These are phyloP conservation scores for Thielaviopsis populi DNA, from an alignment of 2,329 filamentous ascomycete species.

Conservation along the genomic window DNA sequence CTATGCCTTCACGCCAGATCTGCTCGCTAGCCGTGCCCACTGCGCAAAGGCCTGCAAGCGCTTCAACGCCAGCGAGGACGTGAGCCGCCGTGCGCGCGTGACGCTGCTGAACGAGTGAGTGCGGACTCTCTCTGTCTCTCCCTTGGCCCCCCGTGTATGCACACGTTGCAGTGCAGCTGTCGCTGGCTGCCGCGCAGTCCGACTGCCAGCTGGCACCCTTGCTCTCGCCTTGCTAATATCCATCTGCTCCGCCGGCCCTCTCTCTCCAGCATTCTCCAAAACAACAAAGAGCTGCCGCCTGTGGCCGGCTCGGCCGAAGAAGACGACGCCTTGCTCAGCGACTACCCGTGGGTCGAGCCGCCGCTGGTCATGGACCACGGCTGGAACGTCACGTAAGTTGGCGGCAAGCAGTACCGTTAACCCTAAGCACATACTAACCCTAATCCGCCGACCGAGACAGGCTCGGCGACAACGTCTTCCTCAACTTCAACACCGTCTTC, in stretches of 20 bases:
- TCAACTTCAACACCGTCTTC: slow-evolving; percentile 61
- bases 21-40: slow-evolving; percentile 46
- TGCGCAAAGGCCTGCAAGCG: slow-evolving; percentile 45
- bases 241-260: too few relatives aligned
- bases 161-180: too few relatives aligned
- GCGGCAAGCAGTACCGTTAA: not conserved
- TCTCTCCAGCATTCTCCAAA: slow-evolving; percentile 37
- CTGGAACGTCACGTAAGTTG: slow-evolving; percentile 45
- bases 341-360: slow-evolving; percentile 53
- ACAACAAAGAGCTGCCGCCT: slow-evolving; percentile 49
- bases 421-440: not conserved
- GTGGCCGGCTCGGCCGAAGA: slow-evolving; percentile 30
- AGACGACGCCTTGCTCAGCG: slow-evolving; percentile 48
- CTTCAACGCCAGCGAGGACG: slow-evolving; percentile 48
- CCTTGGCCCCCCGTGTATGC: too few relatives aligned
- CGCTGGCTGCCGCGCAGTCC: not conserved
- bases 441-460: slow-evolving; percentile 21
- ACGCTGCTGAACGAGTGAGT: slow-evolving; percentile 59
- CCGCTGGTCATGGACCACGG: slow-evolving; percentile 67
- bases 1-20: slow-evolving; percentile 54
- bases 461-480: slow-evolving; percentile 54
- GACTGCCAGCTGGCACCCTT: not conserved
- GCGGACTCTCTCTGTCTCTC: not conserved
- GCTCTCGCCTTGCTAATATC: too few relatives aligned
- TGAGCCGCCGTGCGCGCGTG: slow-evolving; percentile 44